Evolutionary conservation across 1,284 basidiomycete genomes (phyloP).

Genomic region (Apiotrichum veenhuisii): DNA sequence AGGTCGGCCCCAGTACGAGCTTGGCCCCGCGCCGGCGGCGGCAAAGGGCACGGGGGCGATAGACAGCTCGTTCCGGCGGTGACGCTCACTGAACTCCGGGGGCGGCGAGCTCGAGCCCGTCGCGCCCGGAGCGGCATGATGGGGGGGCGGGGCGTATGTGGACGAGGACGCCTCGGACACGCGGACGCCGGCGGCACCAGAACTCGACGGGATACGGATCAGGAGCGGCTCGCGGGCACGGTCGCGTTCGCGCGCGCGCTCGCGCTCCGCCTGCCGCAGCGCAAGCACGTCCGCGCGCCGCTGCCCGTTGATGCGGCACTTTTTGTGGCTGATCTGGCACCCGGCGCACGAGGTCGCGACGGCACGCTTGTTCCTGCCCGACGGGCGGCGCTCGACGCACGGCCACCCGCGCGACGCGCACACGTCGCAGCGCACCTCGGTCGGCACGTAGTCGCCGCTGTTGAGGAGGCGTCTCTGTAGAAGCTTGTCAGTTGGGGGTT

Average conservation of each 20-base stretch:
- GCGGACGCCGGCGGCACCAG: no score
- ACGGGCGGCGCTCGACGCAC: not conserved
- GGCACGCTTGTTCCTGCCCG: not conserved
- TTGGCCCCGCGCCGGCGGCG: no score
- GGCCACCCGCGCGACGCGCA: not conserved
- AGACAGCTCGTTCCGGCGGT: no score
- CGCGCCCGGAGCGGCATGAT: no score
- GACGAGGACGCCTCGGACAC: no score
- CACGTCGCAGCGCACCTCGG: not conserved
- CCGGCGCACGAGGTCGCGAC: not conserved
- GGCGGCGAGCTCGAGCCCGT: no score
- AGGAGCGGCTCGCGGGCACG: no score
- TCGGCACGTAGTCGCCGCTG: not conserved
- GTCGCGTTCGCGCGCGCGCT: not conserved
- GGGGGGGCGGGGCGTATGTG: no score
- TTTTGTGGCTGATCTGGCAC: constrained; percentile 2
- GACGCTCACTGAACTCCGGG: no score
- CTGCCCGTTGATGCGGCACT: not conserved
- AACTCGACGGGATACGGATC: no score
- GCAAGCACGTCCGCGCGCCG: not conserved
- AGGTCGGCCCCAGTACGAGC: no score
- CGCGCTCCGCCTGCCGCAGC: not conserved
- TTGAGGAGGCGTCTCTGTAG: not conserved
- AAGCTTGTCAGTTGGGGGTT: not conserved
- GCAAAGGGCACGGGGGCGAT: no score